A percentile compares a stretch with the other conserved stretches of the same genome.
Evolutionary conservation across 352 stramenopile genomes (phyloP).

Genomic region (Phytophthora pluvialis): DNA sequence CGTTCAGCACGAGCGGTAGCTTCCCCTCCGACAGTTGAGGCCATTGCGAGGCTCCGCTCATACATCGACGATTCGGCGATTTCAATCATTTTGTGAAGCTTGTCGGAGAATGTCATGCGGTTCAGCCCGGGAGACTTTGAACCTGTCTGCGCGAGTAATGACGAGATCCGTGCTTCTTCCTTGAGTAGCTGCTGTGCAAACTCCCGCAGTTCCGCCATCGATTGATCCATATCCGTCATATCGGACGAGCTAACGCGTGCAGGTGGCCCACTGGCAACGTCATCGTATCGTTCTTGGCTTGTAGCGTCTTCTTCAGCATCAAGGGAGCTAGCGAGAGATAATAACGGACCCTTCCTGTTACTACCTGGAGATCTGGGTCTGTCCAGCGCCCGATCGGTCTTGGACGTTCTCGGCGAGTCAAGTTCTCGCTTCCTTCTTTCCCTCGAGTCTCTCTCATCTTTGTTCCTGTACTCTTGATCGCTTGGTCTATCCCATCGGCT

Average conservation of each 20-base stretch:
- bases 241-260: conserved; percentile 5
- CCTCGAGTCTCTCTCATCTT: not conserved
- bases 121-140: conserved; percentile 61
- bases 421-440: conserved; percentile 19
- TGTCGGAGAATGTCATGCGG: conserved; percentile 77
- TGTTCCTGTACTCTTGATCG: conserved; percentile 10
- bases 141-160: conserved; percentile 45
- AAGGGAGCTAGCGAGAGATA: conserved; percentile 17
- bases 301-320: conserved; percentile 3
- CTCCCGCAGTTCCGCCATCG: conserved; percentile 60
- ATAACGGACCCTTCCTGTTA: conserved; percentile 6
- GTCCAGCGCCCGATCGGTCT: too few relatives aligned
- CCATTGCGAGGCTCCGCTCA: conserved; percentile 34
- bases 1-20: not conserved
- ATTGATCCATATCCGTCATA: conserved; percentile 36
- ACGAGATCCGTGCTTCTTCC: conserved; percentile 63
- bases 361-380: conserved; percentile 14
- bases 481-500: conserved; percentile 12
- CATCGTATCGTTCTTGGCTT: conserved; percentile 13
- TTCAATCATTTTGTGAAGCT: conserved; percentile 85
- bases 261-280: not conserved
- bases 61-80: conserved; percentile 77
- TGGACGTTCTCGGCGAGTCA: conserved; percentile 14
- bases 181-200: conserved; percentile 67
- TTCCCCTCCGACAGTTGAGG: conserved; percentile 1